These are phyloP conservation scores for Gymnopilus junonius DNA, from an alignment of 768 basidiomycete genomes.

Conservation along the genomic window DNA sequence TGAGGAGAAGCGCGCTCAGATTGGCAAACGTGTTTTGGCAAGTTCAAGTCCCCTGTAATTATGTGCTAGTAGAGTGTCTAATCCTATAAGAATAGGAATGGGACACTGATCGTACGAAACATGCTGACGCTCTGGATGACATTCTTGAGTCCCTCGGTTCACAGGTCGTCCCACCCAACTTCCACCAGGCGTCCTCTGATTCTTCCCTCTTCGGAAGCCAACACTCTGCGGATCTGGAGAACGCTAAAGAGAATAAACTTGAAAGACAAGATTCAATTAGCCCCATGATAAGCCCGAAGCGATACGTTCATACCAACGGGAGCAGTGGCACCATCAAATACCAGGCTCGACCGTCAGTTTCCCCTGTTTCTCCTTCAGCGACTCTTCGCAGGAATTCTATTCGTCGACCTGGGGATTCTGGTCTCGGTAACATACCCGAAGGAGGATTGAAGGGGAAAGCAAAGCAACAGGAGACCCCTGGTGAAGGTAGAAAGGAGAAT, in stretches of 20 bases:
- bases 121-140: conserved; percentile 64
- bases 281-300: conserved; percentile 7
- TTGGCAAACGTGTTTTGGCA: conserved; percentile 68
- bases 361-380: conserved; percentile 35
- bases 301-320: conserved; percentile 10
- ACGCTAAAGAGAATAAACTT: conserved; percentile 14
- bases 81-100: conserved; percentile 54
- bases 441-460: conserved; percentile 20
- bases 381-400: conserved; percentile 31
- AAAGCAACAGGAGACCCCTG: neutral
- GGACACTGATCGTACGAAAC: conserved; percentile 66
- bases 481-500: conserved; percentile 39
- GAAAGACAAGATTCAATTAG: neutral
- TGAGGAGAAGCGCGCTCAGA: conserved; percentile 66
- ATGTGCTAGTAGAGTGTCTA: neutral
- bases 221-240: conserved; percentile 50
- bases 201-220: conserved; percentile 86
- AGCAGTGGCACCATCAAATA: neutral
- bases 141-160: conserved; percentile 74
- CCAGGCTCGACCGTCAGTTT: conserved; percentile 19
- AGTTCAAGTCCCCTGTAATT: conserved; percentile 16
- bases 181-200: conserved; percentile 67
- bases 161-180: conserved; percentile 78
- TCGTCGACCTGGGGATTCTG: conserved; percentile 1
- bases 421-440: neutral